phyloP scores from a whole-genome alignment of 164 flowering plant genomes.

The Stephania cephalantha region DNA sequence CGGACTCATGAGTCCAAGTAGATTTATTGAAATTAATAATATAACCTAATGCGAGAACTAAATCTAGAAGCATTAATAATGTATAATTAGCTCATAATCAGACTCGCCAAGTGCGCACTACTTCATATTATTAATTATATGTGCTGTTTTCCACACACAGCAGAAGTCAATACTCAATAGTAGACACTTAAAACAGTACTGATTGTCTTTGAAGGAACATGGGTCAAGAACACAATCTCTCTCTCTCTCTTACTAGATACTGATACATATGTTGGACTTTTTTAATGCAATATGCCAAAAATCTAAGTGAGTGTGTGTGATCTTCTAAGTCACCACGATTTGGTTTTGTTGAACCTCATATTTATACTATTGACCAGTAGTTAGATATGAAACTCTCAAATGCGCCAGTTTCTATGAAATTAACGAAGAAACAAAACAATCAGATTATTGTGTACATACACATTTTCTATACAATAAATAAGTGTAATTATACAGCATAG shows the following conservation, averaged over 20 bases:
- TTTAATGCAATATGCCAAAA: not conserved
- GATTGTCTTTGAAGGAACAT: too few relatives aligned
- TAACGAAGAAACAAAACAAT: not conserved
- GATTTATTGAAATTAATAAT: not conserved
- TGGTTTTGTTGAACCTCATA: not conserved
- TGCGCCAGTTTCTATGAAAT: too few relatives aligned
- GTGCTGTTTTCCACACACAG: not conserved
- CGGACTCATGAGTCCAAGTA: too few relatives aligned
- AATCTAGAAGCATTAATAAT: not conserved
- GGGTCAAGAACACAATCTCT: too few relatives aligned
- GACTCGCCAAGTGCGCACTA: not conserved
- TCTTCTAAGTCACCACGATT: not conserved
- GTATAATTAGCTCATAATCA: not conserved
- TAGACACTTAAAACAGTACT: not conserved
- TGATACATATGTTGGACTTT: not conserved
- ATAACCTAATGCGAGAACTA: not conserved
- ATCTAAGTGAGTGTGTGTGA: not conserved
- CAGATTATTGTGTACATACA: not conserved
- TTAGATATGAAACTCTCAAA: too few relatives aligned
- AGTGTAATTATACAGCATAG: not conserved
- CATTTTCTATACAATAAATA: not conserved
- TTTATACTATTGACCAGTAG: not conserved
- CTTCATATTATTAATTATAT: not conserved
- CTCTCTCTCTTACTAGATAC: too few relatives aligned
- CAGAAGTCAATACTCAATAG: not conserved